These are phyloP conservation scores for Cladochytrium replicatum DNA, from an alignment of 192 early-diverging fungal species.

Conservation along the genomic window DNA sequence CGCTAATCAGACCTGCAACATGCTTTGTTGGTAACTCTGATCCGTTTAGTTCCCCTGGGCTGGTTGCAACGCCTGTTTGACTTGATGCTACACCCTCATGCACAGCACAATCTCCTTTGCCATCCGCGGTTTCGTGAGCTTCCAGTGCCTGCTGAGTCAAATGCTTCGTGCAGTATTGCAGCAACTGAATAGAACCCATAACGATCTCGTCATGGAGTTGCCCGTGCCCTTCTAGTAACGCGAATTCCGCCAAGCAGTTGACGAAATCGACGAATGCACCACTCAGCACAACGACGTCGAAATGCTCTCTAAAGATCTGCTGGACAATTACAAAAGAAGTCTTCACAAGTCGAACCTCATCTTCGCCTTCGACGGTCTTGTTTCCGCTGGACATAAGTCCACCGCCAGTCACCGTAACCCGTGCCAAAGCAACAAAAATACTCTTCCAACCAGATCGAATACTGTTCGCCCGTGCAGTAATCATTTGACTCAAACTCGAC, in stretches of 20 bases:
- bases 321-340: constrained; percentile 66
- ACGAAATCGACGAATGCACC: constrained; percentile 40
- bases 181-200: constrained; percentile 32
- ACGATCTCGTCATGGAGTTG: constrained; percentile 34
- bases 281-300: constrained; percentile 51
- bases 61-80: too few species aligned
- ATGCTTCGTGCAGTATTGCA: constrained; percentile 34
- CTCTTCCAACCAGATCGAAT: constrained; percentile 67
- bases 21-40: too few species aligned
- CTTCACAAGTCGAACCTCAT: constrained; percentile 59
- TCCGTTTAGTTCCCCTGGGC: too few species aligned
- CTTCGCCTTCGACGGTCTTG: constrained; percentile 22
- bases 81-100: too few species aligned
- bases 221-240: constrained; percentile 25
- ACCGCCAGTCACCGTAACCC: constrained; percentile 71
- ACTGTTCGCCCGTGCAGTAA: constrained; percentile 59
- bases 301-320: constrained; percentile 48
- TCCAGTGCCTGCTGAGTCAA: constrained; percentile 23
- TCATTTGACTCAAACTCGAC: constrained; percentile 43
- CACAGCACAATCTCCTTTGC: too few species aligned
- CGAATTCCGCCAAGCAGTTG: constrained; percentile 38
- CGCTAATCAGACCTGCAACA: constrained; percentile 36
- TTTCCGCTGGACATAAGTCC: constrained; percentile 55
- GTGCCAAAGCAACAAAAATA: constrained; percentile 50
- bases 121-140: too few species aligned